These are phyloP conservation scores for Aspergillus jensenii DNA, from an alignment of 2,329 filamentous ascomycete species.

Conservation along the genomic window DNA sequence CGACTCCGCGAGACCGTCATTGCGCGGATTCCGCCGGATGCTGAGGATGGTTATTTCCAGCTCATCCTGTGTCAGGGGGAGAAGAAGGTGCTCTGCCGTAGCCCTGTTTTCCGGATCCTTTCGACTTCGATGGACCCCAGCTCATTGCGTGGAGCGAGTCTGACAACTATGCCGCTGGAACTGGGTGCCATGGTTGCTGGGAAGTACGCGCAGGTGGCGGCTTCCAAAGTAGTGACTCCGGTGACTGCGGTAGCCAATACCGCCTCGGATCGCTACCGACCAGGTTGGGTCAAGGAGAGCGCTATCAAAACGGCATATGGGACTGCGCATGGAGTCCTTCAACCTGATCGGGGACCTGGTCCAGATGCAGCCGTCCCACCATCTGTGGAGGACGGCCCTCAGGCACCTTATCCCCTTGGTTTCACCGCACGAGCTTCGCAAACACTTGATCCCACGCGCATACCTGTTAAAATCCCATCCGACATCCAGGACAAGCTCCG, in stretches of 20 bases:
- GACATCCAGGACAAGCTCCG: constrained; percentile 55
- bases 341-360: constrained; percentile 23
- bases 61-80: constrained; percentile 62
- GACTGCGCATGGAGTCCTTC: constrained; percentile 31
- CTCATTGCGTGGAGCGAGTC: constrained; percentile 63
- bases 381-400: constrained; percentile 30
- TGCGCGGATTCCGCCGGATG: constrained; percentile 62
- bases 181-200: constrained; percentile 51
- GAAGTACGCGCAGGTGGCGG: constrained; percentile 42
- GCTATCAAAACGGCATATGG: constrained; percentile 36
- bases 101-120: constrained; percentile 68
- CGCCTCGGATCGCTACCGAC: constrained; percentile 27
- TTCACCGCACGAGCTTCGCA: constrained; percentile 43
- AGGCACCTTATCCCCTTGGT: constrained; percentile 31
- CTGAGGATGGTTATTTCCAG: constrained; percentile 67
- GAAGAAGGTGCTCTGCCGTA: constrained; percentile 62
- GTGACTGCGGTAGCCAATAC: constrained; percentile 27
- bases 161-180: constrained; percentile 65
- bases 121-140: constrained; percentile 63
- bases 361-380: constrained; percentile 2
- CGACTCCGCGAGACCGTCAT: constrained; percentile 62
- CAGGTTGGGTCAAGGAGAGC: constrained; percentile 29
- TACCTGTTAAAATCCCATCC: constrained; percentile 49
- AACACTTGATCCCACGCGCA: constrained; percentile 30
- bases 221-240: constrained; percentile 23